These are phyloP conservation scores for Skeletonema menzelii DNA, from an alignment of 108 stramenopile species.

Conservation along the genomic window DNA sequence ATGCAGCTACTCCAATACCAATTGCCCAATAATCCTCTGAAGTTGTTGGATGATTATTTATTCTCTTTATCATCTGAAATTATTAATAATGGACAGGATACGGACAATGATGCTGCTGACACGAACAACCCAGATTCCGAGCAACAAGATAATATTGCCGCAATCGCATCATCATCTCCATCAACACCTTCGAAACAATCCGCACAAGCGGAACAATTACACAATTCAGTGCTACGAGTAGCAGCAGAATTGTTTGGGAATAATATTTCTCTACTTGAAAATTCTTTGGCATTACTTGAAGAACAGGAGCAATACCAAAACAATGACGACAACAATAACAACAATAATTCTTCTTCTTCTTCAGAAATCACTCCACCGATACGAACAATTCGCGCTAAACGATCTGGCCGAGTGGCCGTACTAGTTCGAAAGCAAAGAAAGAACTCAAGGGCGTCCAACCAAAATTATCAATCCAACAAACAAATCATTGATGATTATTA, in stretches of 20 bases:
- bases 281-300: conserved; percentile 30
- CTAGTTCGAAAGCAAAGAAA: conserved; percentile 20
- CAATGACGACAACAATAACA: conserved; percentile 4
- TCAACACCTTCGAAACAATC: not conserved
- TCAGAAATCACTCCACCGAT: not conserved
- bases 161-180: not conserved
- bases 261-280: conserved; percentile 15
- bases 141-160: not conserved
- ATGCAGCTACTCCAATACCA: not conserved
- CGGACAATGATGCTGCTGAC: not conserved
- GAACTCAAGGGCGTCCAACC: conserved; percentile 1
- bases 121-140: not conserved
- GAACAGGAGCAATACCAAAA: conserved; percentile 21
- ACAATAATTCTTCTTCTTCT: not conserved
- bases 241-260: conserved; percentile 33
- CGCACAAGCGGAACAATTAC: not conserved
- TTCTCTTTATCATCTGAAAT: conserved; percentile 10
- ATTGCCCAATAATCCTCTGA: conserved; percentile 23
- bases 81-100: not conserved
- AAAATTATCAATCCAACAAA: not conserved
- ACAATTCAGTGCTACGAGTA: conserved; percentile 28
- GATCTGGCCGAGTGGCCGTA: conserved; percentile 26
- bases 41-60: conserved; percentile 40
- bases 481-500: conserved; percentile 18
- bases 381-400: conserved; percentile 22